phyloP scores from a whole-genome alignment of 1,139 yeast species.

The Torulaspora pretoriensis region DNA sequence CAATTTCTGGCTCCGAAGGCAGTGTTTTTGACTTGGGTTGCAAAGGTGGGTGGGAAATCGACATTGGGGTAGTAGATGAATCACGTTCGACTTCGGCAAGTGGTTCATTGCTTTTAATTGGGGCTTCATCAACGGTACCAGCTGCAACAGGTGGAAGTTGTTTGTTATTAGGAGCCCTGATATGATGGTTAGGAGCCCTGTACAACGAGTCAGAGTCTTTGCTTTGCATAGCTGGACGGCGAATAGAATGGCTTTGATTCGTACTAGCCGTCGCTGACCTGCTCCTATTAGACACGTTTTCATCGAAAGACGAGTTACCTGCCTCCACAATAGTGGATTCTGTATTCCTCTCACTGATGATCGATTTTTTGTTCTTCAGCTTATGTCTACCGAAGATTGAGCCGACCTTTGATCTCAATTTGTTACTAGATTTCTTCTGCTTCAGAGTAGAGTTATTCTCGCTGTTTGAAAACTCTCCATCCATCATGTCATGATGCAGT shows the following conservation, averaged over 20 bases:
- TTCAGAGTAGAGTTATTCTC: slow-evolving; percentile 23
- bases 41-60: slow-evolving; percentile 27
- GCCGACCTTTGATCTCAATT: slow-evolving; percentile 74
- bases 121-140: not conserved
- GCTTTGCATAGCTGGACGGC: slow-evolving; percentile 13
- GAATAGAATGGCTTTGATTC: slow-evolving; percentile 5
- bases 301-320: slow-evolving; percentile 11
- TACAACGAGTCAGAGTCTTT: slow-evolving; percentile 12
- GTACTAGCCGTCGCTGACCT: slow-evolving; percentile 11
- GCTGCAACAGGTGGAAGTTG: slow-evolving; percentile 1
- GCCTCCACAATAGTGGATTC: slow-evolving; percentile 16
- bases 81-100: slow-evolving; percentile 6
- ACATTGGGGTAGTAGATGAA: slow-evolving; percentile 11
- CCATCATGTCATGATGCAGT: slow-evolving; percentile 29
- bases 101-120: not conserved
- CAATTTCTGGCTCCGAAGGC: slow-evolving; percentile 14
- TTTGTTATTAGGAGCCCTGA: not conserved
- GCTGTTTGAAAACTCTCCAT: slow-evolving; percentile 31
- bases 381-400: slow-evolving; percentile 74
- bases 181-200: slow-evolving; percentile 3
- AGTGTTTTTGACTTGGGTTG: slow-evolving; percentile 19
- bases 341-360: slow-evolving; percentile 14
- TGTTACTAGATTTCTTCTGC: slow-evolving; percentile 34
- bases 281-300: slow-evolving; percentile 13
- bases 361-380: slow-evolving; percentile 31